Conservation (phyloP, 2,329 filamentous ascomycete genomes). For the Fusarium beomiforme region DNA sequence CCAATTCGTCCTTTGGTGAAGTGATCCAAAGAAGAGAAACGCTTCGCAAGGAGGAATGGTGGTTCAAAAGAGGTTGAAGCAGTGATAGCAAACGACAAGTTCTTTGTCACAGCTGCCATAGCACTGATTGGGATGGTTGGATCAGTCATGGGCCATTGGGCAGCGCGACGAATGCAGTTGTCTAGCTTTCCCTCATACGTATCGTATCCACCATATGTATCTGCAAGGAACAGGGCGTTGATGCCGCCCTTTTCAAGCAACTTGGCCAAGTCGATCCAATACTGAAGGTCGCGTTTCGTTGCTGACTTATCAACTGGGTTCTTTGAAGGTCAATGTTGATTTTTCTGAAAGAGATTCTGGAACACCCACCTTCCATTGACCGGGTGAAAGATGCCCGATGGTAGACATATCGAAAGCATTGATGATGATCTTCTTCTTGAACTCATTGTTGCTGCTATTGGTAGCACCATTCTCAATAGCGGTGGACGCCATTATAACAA, state of each 20-base stretch:
- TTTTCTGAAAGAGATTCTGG: fast-evolving
- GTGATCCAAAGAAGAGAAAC: conserved; percentile 71
- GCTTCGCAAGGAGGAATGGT: conserved; percentile 69
- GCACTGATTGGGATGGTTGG: conserved; percentile 71
- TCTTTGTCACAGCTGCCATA: conserved; percentile 74
- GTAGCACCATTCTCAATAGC: background rate
- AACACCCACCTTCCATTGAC: conserved; percentile 69
- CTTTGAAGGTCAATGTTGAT: conserved; percentile 43
- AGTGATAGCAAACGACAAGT: conserved; percentile 70
- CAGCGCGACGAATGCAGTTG: conserved; percentile 68
- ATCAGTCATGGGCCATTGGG: conserved; percentile 73
- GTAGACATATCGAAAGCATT: conserved; percentile 76
- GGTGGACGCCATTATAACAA: background rate
- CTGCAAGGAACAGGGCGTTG: conserved; percentile 72
- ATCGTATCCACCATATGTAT: conserved; percentile 72
- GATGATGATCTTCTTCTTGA: conserved; percentile 58
- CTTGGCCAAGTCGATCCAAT: conserved; percentile 73
- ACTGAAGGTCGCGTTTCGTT: conserved; percentile 67
- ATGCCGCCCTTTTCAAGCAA: conserved; percentile 69
- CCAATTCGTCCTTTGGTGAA: conserved; percentile 66
- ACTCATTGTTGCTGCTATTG: background rate
- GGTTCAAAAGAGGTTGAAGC: conserved; percentile 71
- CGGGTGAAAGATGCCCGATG: conserved; percentile 70
- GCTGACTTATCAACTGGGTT: conserved; percentile 70
- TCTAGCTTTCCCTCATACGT: conserved; percentile 69